These are phyloP conservation scores for Cyberlindnera saturnus DNA, from an alignment of 805 yeast genomes.

Conservation along the genomic window DNA sequence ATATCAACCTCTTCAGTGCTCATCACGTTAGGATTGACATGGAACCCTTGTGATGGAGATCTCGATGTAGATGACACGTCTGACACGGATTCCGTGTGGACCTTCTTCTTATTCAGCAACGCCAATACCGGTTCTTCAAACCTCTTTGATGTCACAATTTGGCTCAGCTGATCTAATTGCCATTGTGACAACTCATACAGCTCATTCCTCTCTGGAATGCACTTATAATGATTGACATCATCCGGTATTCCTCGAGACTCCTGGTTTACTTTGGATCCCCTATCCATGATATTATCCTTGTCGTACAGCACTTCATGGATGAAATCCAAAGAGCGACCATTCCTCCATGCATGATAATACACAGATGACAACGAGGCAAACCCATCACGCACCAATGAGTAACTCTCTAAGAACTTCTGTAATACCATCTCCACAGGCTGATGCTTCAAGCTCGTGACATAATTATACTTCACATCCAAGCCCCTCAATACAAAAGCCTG, in stretches of 20 bases:
- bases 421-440: conserved; percentile 15
- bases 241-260: conserved; percentile 11
- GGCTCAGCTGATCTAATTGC: conserved; percentile 20
- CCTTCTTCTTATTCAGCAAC: conserved; percentile 6
- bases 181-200: conserved; percentile 12
- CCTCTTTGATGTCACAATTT: conserved; percentile 8
- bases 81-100: background rate
- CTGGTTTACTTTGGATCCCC: conserved; percentile 15
- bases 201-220: conserved; percentile 22
- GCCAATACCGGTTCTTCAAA: conserved; percentile 14
- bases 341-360: conserved; percentile 62
- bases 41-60: conserved; percentile 12
- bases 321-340: conserved; percentile 43
- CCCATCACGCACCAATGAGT: conserved; percentile 27
- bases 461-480: conserved; percentile 22
- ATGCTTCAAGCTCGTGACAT: conserved; percentile 5
- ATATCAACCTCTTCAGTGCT: conserved; percentile 18
- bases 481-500: conserved; percentile 22
- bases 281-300: conserved; percentile 25
- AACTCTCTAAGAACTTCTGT: conserved; percentile 21
- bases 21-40: conserved; percentile 15
- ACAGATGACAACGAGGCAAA: conserved; percentile 41
- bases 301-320: conserved; percentile 31
- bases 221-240: conserved; percentile 15
- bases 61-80: background rate